Base-by-base conservation (phyloP, 768 basidiomycete genomes). In the Tricholoma furcatifolium region DNA sequence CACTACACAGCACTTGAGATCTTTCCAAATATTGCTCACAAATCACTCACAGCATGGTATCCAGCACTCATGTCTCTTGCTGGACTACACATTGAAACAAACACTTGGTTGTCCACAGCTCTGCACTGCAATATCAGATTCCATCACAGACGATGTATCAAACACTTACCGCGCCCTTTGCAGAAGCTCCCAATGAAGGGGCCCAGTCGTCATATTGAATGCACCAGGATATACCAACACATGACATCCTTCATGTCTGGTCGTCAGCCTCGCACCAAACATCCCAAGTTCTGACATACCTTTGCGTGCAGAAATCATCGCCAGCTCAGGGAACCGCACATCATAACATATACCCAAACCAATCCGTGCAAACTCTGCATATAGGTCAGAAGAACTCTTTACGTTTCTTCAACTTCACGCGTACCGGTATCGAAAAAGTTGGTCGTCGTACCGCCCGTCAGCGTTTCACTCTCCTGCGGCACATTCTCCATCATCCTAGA, bases 311-410 rank as follows among this genome's bases (percentile, higher is more conserved):
- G 90, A 83, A 46, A 91, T 88, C 84, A 90, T 91, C 4, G 94
- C 86, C 62, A 96, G 75, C 70, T 99, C 97, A 0, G 96, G 94
- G 77, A 95, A 95, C 34, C 93, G 83, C 21, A 98, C 80, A 65
- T 98, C 96, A 64, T 98, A 98, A 68, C 96, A 99, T 54, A 99
- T 93, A 0, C 94, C 96, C 20, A 98, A 76, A 8, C 96, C 97
- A 57, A 99, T 85, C 48, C 93, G 87, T n/a, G 94, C 97, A 66
- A 97, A 98, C n/a, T 88, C 93, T 94, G 61, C 6, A 21, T 21
- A 21, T 53, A 14, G 18, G n/a, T 42, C 50, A 38, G 35, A 27
- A 39, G 31, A 34, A 43, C 23, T 24, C 30, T n/a, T 23, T 38
- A 24, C 43, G 14, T 20, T 47, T 7, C 36, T 2, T 31, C 23